Base-by-base conservation (phyloP, 2,329 filamentous ascomycete species). In the Ophiocordyceps camponoti-floridani region DNA sequence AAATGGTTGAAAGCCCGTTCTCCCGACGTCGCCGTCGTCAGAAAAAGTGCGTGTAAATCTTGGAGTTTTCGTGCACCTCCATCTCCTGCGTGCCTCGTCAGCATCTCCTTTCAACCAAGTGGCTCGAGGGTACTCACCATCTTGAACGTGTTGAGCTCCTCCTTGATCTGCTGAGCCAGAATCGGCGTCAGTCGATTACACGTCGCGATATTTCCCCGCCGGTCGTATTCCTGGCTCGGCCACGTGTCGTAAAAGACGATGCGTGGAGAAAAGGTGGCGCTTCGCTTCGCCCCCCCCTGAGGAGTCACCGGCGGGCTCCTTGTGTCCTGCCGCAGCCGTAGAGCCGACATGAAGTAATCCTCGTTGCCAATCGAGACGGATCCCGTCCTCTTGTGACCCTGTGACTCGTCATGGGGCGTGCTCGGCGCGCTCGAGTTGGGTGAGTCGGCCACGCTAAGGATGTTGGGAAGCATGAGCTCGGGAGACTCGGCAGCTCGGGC, bases 21-120 rank as follows among this genome's bases (percentile, higher is more conserved):
- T 31, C 30, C 45, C 37, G 52, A 44, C 50, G 47, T 54, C 48
- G 51, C 48, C 51, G 51, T 72, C 66, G 65, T 89, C 77, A 98
- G 73, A 98, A 96, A 75, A 98, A 98, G 74, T 98, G 91, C 55
- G 91, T 98, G 72, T 98, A 95, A 58, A 95, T 88, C 70, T 96
- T 98, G 53, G 91, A 96, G 61, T 82, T 85, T 66, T 96, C 91
- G 63, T 98, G 91, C 56, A 98, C 91, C 70, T 96, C 91, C 91
- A 98, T 98, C 69, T 98, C 91, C 91, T 96, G 49, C 37, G 45
- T 13, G 14, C 11, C 10, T 37, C 16, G 54, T 75, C 62, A 75
- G 68, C 26, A 10, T 28, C 11, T 4, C 26, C 18, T 10, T 3
- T 2, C 33, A 9, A 12, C 26, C 16, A 16, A 4, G 14, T n/a